These are phyloP conservation scores for Retiboletus flavoniger DNA, from an alignment of 1,284 basidiomycete species.

Conservation along the genomic window DNA sequence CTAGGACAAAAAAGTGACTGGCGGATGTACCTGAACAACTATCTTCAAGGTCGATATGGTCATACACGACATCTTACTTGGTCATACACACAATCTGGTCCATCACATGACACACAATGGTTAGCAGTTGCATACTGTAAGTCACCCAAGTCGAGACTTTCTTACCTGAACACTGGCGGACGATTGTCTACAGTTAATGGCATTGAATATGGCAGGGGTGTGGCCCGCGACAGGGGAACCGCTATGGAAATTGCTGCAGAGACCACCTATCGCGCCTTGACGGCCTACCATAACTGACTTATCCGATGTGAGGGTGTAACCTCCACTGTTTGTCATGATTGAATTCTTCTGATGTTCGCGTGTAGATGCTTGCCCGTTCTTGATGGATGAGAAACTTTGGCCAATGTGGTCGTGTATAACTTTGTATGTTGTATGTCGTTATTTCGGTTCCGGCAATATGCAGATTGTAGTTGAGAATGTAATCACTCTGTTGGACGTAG, in stretches of 20 bases:
- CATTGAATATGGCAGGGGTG: slow-evolving; percentile 32
- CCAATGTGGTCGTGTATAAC: background rate
- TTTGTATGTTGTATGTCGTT: slow-evolving; percentile 4
- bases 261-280: slow-evolving; percentile 25
- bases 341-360: background rate
- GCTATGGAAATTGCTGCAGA: slow-evolving; percentile 36
- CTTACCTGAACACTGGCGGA: slow-evolving; percentile 3
- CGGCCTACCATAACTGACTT: slow-evolving; percentile 20
- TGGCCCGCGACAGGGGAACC: slow-evolving; percentile 30
- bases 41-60: slow-evolving; percentile 32
- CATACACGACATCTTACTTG: slow-evolving; percentile 29
- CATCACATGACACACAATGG: slow-evolving; percentile 30
- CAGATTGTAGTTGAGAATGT: slow-evolving; percentile 11
- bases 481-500: background rate
- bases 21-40: slow-evolving; percentile 32
- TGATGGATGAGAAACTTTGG: background rate
- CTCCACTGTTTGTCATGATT: background rate
- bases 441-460: background rate
- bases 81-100: slow-evolving; percentile 24
- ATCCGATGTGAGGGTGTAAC: slow-evolving; percentile 7
- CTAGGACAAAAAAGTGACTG: slow-evolving; percentile 27
- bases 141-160: slow-evolving; percentile 1
- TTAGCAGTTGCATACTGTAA: slow-evolving; percentile 30
- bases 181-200: slow-evolving; percentile 22
- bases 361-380: background rate